Base-by-base conservation (phyloP, 352 stramenopile genomes). In the Globisporangium middletonii region DNA sequence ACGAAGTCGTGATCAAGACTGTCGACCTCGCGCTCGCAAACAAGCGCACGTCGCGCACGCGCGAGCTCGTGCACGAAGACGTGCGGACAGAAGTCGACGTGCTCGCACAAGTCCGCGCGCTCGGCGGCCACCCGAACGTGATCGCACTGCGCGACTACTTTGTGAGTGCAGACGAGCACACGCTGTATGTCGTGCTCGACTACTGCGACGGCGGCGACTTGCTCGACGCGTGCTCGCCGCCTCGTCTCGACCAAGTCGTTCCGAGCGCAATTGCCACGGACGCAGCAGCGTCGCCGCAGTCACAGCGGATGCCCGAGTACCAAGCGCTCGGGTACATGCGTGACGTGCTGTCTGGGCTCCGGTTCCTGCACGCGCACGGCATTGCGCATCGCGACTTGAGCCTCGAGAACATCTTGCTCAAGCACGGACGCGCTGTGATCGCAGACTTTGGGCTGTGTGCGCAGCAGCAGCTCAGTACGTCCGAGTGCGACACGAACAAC, bases 381-480 rank as follows among this genome's bases (percentile, higher is more conserved):
- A 79, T 95, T 45, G 83, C 82, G 26, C 95, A 98, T 70, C 87
- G 95, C 55, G 96, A 99, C 66, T 77, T 99, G 53, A 98, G 90
- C 30, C 72, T 99, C n/a, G 96, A 99, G 73, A 99, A 99, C 75
- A 92, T 99, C 43, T 71, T 99, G 30, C 75, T 98, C 26, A 71
- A 67, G 8, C 51, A 79, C 19, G 79, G 77, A 3, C 67, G 68
- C 5, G 78, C 78, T 0, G 75, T 89, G 27, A 84, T 89, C 59
- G 64, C 77, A 11, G 78, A 91, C 67, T 91, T 91, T 64, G 81
- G 78, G 1, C 64, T 91, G 9, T 91, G 75, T 50, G 79, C 67
- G 6, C 48, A 86, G 88, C 73, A 82, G 67, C 59, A 80, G 4
- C 38, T 8, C 33, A 53, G 33, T 26, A 15, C 23, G 23, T 23